Base-by-base conservation (phyloP, 2,329 filamentous ascomycete species). In the Ophiostoma perfectum region DNA sequence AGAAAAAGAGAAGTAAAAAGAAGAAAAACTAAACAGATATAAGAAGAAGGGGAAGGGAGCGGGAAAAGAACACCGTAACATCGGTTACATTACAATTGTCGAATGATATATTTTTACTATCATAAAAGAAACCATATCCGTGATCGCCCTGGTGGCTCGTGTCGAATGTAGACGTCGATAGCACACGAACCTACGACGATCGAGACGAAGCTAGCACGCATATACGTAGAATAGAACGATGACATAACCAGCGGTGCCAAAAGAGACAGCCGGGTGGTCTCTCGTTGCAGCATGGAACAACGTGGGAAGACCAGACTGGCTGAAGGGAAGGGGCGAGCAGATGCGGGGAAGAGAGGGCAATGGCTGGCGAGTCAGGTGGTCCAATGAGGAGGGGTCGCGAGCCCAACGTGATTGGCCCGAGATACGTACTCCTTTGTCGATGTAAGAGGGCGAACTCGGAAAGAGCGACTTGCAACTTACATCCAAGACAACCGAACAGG, bases 241-340 rank as follows among this genome's bases (percentile, higher is more conserved):
- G 63, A 66, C 66, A 67, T 67, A 69, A 67, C 55, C 47, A 5
- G 38, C n/a, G 1, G n/a, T 63, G 55, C 55, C 55, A 39, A 60
- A 60, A 39, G 27, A 38, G 55, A 55, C 49, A 55, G 49, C 49
- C 66, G 66, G 67, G 58, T 55, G 52, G 18, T 71, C 72, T 75
- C 69, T 74, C 72, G 72, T 75, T 71, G 73, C 72, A 69, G 74
- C 72, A 76, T 76, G 69, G 63, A 69, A 75, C 74, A 79, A 79
- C 78, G 78, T 80, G 79, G 78, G 78, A 75, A 73, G 74, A 74
- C 69, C 44, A 71, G 72, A 75, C 70, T 77, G 74, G 75, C 71
- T 74, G 72, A 76, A 60, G 27, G 55, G 55, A 42, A 66, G 67
- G 65, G 44, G 42, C 55, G 27, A 47, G 36, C 41, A 27, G 63